Evolutionary conservation across 2,329 filamentous ascomycete genomes (phyloP).

Genomic region (Ramularia endophylla): DNA sequence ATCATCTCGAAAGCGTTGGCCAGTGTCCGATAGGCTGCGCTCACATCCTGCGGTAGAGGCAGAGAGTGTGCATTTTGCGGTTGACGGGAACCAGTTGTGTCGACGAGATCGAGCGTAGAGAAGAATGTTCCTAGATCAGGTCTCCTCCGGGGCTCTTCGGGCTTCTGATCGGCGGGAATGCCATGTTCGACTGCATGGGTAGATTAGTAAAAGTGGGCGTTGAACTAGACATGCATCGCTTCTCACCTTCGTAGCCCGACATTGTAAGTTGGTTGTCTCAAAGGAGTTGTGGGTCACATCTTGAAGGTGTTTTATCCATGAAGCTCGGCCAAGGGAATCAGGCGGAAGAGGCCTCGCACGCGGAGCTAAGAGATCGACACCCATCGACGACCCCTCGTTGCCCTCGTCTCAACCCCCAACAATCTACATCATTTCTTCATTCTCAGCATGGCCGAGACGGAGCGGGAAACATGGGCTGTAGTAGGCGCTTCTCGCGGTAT

Average conservation of each 20-base stretch:
- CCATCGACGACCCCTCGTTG: too few relatives aligned
- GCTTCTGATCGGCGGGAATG: constrained; percentile 35
- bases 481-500: constrained; percentile 44
- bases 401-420: too few relatives aligned
- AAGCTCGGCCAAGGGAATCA: too few relatives aligned
- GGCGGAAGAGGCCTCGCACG: too few relatives aligned
- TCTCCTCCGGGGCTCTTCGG: constrained; percentile 40
- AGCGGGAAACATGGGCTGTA: constrained; percentile 40
- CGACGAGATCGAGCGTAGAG: constrained; percentile 53
- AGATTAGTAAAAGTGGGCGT: constrained; percentile 4
- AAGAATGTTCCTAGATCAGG: constrained; percentile 63
- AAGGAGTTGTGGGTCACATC: not conserved
- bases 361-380: too few relatives aligned
- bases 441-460: too few relatives aligned
- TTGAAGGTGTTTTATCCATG: too few relatives aligned
- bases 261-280: constrained; percentile 1
- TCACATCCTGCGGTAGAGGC: constrained; percentile 55
- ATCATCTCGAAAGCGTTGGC: constrained; percentile 57
- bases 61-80: constrained; percentile 51
- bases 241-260: constrained; percentile 15
- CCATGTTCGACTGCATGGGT: constrained; percentile 45
- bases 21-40: constrained; percentile 52
- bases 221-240: not conserved
- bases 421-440: too few relatives aligned
- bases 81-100: constrained; percentile 46